Evolutionary conservation across 2,329 filamentous ascomycete genomes (phyloP), one percentile per base, ranked within the genome.

Genomic region (Stylonectria norvegica): DNA sequence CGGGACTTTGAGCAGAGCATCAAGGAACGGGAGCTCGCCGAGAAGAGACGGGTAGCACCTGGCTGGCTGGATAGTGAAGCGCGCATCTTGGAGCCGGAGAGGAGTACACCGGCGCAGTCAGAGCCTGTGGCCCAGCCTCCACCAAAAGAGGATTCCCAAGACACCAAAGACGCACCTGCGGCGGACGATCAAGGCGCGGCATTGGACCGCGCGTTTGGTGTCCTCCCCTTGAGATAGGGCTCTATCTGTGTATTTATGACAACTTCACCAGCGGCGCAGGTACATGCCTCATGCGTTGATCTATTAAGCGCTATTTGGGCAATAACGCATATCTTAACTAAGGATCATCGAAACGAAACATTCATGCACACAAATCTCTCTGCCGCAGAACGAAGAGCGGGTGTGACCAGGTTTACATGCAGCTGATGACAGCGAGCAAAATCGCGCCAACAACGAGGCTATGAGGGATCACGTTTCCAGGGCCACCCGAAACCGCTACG

Each of bases 61-160:
- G 86, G 87, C 1, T 93, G 86, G 84, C 66, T 91, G 53, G 86
- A 91, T 55, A 85, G 84, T 53, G 82, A 87, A 40, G 76, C 78
- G 36, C 70, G 80, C 38, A 66, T 91, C 34, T 62, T 91, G 36
- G 76, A 85, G 64, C 86, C 86, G 0, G 79, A 85, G 65, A 75
- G 71, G 54, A 56, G 20, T 8, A 67, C 65, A 20, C 54, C 60
- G 2, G 56, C 43, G 6, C 47, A 57, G 27, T 53, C 59, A 9
- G 55, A 58, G n/a, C 52, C 64, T 17, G 41, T 50, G 3, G 60
- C 36, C 22, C 42, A 39, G 22, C 23, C 44, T 9, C 45, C 50
- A 12, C 38, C 47, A 23, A 31, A 11, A 14, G 40, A 48, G 34
- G 44, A 22, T 39, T 31, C 6, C 22, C 58, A 49, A 29, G 41